These are phyloP conservation scores for Prototheca cutis DNA, from an alignment of 163 green algal genomes.

Conservation along the genomic window DNA sequence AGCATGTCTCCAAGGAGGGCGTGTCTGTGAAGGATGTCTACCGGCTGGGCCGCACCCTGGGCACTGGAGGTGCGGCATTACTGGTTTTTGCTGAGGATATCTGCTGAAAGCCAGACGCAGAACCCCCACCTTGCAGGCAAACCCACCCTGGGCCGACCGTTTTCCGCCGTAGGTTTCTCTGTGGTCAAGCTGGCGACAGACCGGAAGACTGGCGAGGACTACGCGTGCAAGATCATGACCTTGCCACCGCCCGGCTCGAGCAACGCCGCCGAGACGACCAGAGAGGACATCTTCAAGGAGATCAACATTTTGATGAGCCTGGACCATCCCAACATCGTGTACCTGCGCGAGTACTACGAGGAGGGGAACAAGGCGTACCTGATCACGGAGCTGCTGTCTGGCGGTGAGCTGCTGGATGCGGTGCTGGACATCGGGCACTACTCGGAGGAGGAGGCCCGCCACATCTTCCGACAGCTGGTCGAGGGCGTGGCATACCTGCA, in stretches of 20 bases:
- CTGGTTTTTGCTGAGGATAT: no score
- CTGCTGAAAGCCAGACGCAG: no score
- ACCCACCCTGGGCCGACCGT: no score
- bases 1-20: background rate
- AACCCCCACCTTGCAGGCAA: no score
- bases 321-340: conserved; percentile 68
- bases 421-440: conserved; percentile 69
- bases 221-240: conserved; percentile 6
- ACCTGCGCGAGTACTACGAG: conserved; percentile 28
- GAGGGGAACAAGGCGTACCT: conserved; percentile 22
- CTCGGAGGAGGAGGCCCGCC: conserved; percentile 62
- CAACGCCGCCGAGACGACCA: conserved; percentile 62
- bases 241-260: background rate
- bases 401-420: conserved; percentile 79
- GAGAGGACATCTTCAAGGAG: conserved; percentile 80
- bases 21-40: background rate
- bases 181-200: conserved; percentile 3
- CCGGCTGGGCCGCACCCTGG: background rate
- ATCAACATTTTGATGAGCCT: conserved; percentile 76
- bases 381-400: conserved; percentile 27
- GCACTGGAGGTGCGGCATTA: conserved; percentile 1
- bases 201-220: background rate
- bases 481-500: conserved; percentile 78
- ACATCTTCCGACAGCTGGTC: conserved; percentile 72
- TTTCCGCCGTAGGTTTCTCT: conserved; percentile 3